These are phyloP conservation scores for Ceratocystis smalleyi DNA, from an alignment of 2,329 filamentous ascomycete genomes.

Conservation along the genomic window DNA sequence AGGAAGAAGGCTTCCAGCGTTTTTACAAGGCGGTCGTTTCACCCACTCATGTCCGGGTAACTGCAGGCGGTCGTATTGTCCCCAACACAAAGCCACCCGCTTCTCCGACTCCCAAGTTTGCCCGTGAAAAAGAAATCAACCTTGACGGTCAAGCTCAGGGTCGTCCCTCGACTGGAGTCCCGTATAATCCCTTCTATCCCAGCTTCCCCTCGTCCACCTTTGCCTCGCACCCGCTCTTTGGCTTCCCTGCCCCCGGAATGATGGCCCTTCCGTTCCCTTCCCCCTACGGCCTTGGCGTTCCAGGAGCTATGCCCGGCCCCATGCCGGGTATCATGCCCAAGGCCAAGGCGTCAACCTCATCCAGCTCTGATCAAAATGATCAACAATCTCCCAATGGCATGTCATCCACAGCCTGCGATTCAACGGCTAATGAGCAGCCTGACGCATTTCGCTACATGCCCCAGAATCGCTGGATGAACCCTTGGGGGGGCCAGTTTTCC, in stretches of 20 bases:
- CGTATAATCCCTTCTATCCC: slow-evolving; percentile 20
- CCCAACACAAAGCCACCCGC: slow-evolving; percentile 42
- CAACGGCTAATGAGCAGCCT: slow-evolving; percentile 6
- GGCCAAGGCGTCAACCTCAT: not conserved
- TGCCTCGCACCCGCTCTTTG: slow-evolving; percentile 23
- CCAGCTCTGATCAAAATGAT: not conserved
- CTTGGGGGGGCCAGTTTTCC: slow-evolving; percentile 16
- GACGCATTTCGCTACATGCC: slow-evolving; percentile 10
- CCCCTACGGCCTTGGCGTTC: slow-evolving; percentile 8
- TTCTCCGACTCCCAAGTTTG: slow-evolving; percentile 35
- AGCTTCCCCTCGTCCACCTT: slow-evolving; percentile 21
- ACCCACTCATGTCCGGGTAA: slow-evolving; percentile 50
- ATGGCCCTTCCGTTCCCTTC: slow-evolving; percentile 18
- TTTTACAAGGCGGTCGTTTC: slow-evolving; percentile 56
- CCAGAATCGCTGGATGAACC: slow-evolving; percentile 13
- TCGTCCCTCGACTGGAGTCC: slow-evolving; percentile 21
- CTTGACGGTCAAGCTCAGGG: slow-evolving; percentile 6
- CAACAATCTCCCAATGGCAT: not conserved
- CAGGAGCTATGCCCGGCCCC: slow-evolving; percentile 1
- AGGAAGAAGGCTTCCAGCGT: slow-evolving; percentile 48
- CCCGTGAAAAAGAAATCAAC: slow-evolving; percentile 11
- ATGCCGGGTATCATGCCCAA: slow-evolving; percentile 7
- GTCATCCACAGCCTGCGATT: not conserved
- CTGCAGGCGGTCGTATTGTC: slow-evolving; percentile 50
- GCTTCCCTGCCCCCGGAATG: slow-evolving; percentile 21